These are phyloP conservation scores for Scorias spongiosa DNA, from an alignment of 2,329 filamentous ascomycete species.

Conservation along the genomic window DNA sequence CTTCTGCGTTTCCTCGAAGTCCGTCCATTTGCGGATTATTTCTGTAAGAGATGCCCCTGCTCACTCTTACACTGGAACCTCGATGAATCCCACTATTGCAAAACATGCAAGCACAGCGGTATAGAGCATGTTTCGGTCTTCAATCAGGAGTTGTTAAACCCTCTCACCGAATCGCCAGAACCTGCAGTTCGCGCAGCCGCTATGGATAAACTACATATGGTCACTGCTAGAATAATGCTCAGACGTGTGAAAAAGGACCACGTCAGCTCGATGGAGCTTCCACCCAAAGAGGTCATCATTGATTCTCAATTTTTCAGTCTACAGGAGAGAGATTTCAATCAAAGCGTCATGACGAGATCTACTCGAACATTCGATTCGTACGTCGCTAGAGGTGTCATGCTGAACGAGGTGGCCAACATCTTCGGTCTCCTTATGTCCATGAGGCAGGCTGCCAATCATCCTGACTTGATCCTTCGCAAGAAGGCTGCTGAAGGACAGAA, in stretches of 20 bases:
- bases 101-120: conserved; percentile 48
- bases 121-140: conserved; percentile 67
- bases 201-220: conserved; percentile 66
- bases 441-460: conserved; percentile 94
- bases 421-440: conserved; percentile 99
- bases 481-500: conserved; percentile 76
- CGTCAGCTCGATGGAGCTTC: conserved; percentile 87
- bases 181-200: conserved; percentile 47
- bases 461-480: conserved; percentile 85
- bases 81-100: conserved; percentile 55
- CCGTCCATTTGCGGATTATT: conserved; percentile 78
- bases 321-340: conserved; percentile 87
- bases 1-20: conserved; percentile 83
- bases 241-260: conserved; percentile 88
- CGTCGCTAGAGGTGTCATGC: conserved; percentile 79
- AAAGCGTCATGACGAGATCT: conserved; percentile 87
- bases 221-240: conserved; percentile 91
- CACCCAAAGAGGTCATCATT: conserved; percentile 82
- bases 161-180: conserved; percentile 37
- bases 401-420: conserved; percentile 97
- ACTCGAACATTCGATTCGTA: conserved; percentile 89
- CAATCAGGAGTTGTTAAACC: conserved; percentile 89
- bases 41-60: conserved; percentile 78
- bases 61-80: conserved; percentile 72
- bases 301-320: conserved; percentile 95